phyloP scores from a whole-genome alignment of 768 basidiomycete species.

The Arthromyces matolae region DNA sequence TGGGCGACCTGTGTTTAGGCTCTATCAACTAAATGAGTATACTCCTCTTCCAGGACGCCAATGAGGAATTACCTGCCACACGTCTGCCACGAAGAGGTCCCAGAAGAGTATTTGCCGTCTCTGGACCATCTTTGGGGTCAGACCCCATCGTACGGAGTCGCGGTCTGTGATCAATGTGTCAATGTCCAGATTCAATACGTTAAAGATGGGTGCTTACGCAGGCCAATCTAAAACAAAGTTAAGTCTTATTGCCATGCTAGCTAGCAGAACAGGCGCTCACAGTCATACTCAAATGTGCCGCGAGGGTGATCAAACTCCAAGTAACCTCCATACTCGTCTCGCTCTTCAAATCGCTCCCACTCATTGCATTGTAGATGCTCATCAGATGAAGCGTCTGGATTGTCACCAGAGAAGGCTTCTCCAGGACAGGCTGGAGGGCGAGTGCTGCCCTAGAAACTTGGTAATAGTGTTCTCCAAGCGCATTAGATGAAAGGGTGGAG shows the following conservation, averaged over 20 bases:
- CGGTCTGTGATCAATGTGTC: too few relatives aligned
- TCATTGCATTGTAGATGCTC: conserved; percentile 70
- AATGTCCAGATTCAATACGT: too few relatives aligned
- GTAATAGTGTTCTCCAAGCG: conserved; percentile 59
- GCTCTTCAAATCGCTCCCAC: conserved; percentile 53
- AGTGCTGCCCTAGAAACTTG: conserved; percentile 64
- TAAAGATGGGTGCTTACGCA: conserved; percentile 67
- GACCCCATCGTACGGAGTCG: conserved; percentile 60
- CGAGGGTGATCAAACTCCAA: conserved; percentile 64
- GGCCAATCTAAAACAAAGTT: conserved; percentile 45
- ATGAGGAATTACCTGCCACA: conserved; percentile 52
- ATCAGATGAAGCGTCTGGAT: conserved; percentile 67
- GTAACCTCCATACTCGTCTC: conserved; percentile 74
- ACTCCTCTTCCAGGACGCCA: too few relatives aligned
- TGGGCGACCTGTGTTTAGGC: conserved; percentile 66
- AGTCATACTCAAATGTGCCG: conserved; percentile 61
- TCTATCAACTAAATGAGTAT: too few relatives aligned
- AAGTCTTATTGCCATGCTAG: neutral
- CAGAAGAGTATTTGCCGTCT: conserved; percentile 70
- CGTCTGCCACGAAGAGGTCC: conserved; percentile 72
- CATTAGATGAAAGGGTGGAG: conserved; percentile 14
- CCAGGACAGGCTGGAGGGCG: conserved; percentile 63
- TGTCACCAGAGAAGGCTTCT: conserved; percentile 67
- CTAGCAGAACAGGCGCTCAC: conserved; percentile 34
- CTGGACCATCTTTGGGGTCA: conserved; percentile 60